Evolutionary conservation across 129 eudicot genomes (phyloP), one percentile per base, ranked within the genome.

Genomic region (Apium graveolens): DNA sequence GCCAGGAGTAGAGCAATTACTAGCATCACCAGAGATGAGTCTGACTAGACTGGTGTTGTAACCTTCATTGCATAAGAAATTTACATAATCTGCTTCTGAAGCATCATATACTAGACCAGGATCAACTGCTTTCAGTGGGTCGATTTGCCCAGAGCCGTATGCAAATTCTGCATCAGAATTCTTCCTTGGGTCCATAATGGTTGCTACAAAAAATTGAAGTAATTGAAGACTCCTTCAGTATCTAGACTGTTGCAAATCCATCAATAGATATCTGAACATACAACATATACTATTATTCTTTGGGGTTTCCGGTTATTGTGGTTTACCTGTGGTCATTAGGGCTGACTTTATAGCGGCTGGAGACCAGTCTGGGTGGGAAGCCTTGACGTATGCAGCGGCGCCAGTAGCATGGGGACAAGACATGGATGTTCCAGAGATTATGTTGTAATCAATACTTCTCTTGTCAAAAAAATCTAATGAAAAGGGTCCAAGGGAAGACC

Each of bases 351-450:
- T 75, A 17, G 89, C 86, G 44, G 89, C 83, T 18, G 85, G 84
- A 27, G 85, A 81, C 85, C 89, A 82, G 41, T 24, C 69, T 2
- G 86, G 89, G 76, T 85, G 85, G 21, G 74, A 76, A 24, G 76
- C 78, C 69, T 79, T 81, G 4, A 81, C 72, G 41, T 78, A 49
- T 34, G 88, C 83, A 2, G 85, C 88, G 1, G 81, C 78, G 1
- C 73, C 85, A 60, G 79, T 82, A 73, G 77, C 83, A 21, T 85
- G 85, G 20, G 88, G 88, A 29, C 83, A 85, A 35, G 88, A 74
- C 85, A 85, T 82, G 72, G 88, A 85, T 29, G 88, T 85, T 20
- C 88, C 88, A 3, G 86, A 79, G 24, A 85, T 46, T 17, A 85
- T 48, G 51, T 85, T 85, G 78, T 62, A 85, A 68, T 46, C 38